These are phyloP conservation scores for Nicotiana benthamiana DNA, from an alignment of 257 asterid species.

Conservation along the genomic window DNA sequence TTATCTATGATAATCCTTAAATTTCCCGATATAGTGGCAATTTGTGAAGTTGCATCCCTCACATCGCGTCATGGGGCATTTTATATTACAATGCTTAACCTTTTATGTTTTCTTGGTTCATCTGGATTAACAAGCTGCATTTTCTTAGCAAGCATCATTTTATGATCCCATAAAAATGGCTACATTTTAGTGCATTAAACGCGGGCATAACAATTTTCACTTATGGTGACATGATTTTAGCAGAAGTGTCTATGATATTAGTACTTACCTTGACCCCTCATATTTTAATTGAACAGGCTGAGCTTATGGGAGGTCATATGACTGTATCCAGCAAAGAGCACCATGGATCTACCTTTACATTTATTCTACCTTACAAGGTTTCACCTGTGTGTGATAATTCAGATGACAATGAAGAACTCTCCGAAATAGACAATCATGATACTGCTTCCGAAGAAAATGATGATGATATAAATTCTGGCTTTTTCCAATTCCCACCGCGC, in stretches of 20 bases:
- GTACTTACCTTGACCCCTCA: neutral
- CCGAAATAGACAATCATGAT: conserved; percentile 47
- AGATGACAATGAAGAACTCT: conserved; percentile 62
- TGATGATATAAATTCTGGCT: conserved; percentile 54
- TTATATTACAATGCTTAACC: neutral
- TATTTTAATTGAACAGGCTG: conserved; percentile 43
- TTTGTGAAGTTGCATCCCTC: neutral
- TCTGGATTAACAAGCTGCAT: neutral
- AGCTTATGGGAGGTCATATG: conserved; percentile 92
- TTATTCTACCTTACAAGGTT: conserved; percentile 66
- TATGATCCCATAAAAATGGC: neutral
- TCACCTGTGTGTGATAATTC: conserved; percentile 47
- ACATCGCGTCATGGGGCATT: neutral
- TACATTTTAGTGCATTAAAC: neutral
- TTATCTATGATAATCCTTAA: neutral
- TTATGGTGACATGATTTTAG: neutral
- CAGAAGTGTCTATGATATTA: neutral
- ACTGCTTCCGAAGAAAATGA: conserved; percentile 34
- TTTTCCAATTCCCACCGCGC: conserved; percentile 69
- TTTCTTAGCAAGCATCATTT: neutral
- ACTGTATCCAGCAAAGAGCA: conserved; percentile 65
- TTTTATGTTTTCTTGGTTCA: neutral
- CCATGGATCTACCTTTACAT: conserved; percentile 74
- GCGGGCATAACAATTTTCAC: neutral
- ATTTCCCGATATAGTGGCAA: neutral